These are phyloP conservation scores for Phytophthora sp. DNA, from an alignment of 352 stramenopile species.

Conservation along the genomic window DNA sequence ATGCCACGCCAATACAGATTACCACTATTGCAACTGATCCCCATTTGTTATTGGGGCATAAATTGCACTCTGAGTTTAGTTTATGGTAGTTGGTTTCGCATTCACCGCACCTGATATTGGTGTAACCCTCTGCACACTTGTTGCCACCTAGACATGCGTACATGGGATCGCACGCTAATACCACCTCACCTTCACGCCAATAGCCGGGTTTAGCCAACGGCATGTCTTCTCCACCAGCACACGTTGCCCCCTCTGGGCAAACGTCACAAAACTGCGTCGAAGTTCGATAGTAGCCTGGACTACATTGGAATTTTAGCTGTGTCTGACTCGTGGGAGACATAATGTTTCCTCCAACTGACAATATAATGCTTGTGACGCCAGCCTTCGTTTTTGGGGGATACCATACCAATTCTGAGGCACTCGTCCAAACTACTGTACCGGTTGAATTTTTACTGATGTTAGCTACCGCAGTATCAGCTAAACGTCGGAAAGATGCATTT, in stretches of 20 bases:
- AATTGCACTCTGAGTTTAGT: conserved; percentile 63
- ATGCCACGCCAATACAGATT: conserved; percentile 51
- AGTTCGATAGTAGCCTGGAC: conserved; percentile 57
- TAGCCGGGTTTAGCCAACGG: conserved; percentile 56
- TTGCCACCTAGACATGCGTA: conserved; percentile 67
- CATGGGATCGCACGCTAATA: conserved; percentile 58
- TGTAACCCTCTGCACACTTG: conserved; percentile 51
- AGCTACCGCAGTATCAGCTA: conserved; percentile 9
- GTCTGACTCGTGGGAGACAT: conserved; percentile 66
- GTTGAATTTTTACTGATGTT: conserved; percentile 28
- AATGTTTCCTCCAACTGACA: conserved; percentile 64
- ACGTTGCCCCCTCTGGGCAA: conserved; percentile 56
- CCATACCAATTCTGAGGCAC: conserved; percentile 53
- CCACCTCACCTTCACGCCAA: conserved; percentile 60
- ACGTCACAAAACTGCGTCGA: conserved; percentile 51
- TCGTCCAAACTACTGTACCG: conserved; percentile 55
- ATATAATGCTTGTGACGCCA: conserved; percentile 53
- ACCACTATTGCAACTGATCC: conserved; percentile 54
- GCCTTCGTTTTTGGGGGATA: conserved; percentile 65
- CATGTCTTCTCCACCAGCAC: conserved; percentile 52
- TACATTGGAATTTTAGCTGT: conserved; percentile 70
- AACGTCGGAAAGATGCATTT: neutral
- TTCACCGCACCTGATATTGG: conserved; percentile 47
- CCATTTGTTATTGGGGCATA: conserved; percentile 66
- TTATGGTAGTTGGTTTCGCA: conserved; percentile 62